Base-by-base conservation (phyloP, 306 rosid species). In the Casuarina cunninghamiana region DNA sequence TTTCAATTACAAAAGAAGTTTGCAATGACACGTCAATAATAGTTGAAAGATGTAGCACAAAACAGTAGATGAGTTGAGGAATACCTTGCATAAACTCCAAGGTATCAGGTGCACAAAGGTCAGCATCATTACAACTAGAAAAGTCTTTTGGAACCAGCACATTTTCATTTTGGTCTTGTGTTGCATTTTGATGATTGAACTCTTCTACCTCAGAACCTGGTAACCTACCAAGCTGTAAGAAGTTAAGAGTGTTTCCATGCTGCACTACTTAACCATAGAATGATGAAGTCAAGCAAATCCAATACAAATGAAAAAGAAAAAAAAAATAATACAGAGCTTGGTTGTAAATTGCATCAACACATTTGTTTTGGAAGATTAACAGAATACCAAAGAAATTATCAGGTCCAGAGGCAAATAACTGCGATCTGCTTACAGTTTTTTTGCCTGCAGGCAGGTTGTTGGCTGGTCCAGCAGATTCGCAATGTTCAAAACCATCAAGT, bases 141-240 rank as follows among this genome's bases (percentile, higher is more conserved):
- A 72, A 72, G 70, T 83, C 83, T 77, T 83, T 57, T 49, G 44
- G 84, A 53, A 78, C 16, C 75, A 81, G 77, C 42, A 79, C 69
- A 54, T 46, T 71, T 78, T 53, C 80, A 72, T 61, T 71, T 60
- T 77, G 72, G 78, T 72, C 84, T 72, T 82, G 88, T 77, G 72
- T 63, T 67, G 69, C 75, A 82, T 75, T 79, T 84, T 76, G 66
- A 62, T 74, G 69, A 76, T 42, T 63, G 67, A 80, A 53, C 62
- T 37, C 74, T 66, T 85, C 81, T 81, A 80, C 72, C 69, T 85
- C 82, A 73, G 57, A 65, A 78, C 78, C 84, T 75, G 48, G 76
- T 72, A 81, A 85, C 89, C 91, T 86, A 88, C 76, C 82, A 83
- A 78, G 84, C 94, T 93, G 97, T 83, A 79, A 81, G 91, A 88